phyloP scores from a whole-genome alignment of 2,329 filamentous ascomycete species.

The Diplodia scrobiculata region DNA sequence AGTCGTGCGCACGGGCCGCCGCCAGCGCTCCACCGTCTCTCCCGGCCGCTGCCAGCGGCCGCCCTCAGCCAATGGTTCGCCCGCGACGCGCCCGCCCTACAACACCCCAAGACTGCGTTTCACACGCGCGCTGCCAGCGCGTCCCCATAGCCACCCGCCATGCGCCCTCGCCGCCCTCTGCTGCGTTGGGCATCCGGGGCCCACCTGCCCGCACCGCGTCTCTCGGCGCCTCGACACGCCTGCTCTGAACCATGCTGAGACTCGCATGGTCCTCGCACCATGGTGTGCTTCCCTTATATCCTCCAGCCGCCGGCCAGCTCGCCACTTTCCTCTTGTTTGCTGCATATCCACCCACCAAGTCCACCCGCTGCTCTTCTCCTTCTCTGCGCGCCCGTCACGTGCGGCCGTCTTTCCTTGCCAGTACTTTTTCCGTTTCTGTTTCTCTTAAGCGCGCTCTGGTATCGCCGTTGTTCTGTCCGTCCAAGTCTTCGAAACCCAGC shows the following conservation, averaged over 20 bases:
- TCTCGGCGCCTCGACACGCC: constrained; percentile 21
- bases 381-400: constrained; percentile 20
- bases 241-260: constrained; percentile 16
- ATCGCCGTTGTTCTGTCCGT: background rate
- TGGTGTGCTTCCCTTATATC: constrained; percentile 11
- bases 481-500: background rate
- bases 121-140: constrained; percentile 25
- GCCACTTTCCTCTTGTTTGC: constrained; percentile 14
- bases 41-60: background rate
- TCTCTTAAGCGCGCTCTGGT: constrained; percentile 12
- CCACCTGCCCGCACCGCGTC: constrained; percentile 9
- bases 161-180: background rate
- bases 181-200: constrained; percentile 22
- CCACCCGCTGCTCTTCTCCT: constrained; percentile 21
- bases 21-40: constrained; percentile 19
- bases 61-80: constrained; percentile 17
- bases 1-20: constrained; percentile 7
- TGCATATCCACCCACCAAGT: constrained; percentile 8
- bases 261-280: constrained; percentile 9
- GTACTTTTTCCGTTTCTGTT: constrained; percentile 22
- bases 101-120: constrained; percentile 20
- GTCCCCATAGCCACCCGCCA: constrained; percentile 24
- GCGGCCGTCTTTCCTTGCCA: background rate
- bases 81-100: constrained; percentile 8
- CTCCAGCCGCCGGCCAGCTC: constrained; percentile 20